Percentiles rank a stretch among this genome's conserved stretches.
Evolutionary conservation across 306 rosid genomes (phyloP).

Genomic region (Gleditsia sinensis): DNA sequence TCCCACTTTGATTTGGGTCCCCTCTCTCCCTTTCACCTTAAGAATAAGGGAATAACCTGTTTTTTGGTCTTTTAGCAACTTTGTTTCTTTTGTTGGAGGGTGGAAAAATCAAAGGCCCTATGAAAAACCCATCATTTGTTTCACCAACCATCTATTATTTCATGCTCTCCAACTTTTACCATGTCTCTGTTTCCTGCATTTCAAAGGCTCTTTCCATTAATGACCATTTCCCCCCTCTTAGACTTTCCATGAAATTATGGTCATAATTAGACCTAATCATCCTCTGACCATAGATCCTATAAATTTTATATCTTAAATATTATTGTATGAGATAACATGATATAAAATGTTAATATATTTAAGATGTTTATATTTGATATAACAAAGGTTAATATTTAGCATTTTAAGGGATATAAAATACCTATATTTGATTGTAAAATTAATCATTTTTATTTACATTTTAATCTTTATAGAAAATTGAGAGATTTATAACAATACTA

Average conservation of each 20-base stretch:
- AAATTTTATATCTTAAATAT: no score
- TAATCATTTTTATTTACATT: no score
- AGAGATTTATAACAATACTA: no score
- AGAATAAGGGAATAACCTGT: slow-evolving; percentile 9
- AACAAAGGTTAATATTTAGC: no score
- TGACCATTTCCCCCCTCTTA: slow-evolving; percentile 14
- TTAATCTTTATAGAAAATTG: no score
- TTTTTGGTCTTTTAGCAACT: background rate
- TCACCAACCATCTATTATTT: slow-evolving; percentile 48
- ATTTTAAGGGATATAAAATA: no score
- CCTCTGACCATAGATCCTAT: no score
- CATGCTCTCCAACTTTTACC: slow-evolving; percentile 39
- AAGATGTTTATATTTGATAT: no score
- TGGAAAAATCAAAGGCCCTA: slow-evolving; percentile 22
- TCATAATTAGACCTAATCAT: background rate
- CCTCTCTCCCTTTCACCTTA: slow-evolving; percentile 28
- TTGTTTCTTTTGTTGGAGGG: slow-evolving; percentile 28
- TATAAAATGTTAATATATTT: no score
- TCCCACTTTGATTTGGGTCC: slow-evolving; percentile 41
- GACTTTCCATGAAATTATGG: background rate
- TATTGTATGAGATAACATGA: no score
- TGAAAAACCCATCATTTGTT: slow-evolving; percentile 32
- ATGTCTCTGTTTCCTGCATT: slow-evolving; percentile 34
- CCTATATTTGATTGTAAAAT: no score
- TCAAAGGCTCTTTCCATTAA: slow-evolving; percentile 21